Evolutionary conservation across 495 filamentous ascomycete genomes (phyloP), one percentile per base, ranked within the genome.

Genomic region (Neurospora africana): DNA sequence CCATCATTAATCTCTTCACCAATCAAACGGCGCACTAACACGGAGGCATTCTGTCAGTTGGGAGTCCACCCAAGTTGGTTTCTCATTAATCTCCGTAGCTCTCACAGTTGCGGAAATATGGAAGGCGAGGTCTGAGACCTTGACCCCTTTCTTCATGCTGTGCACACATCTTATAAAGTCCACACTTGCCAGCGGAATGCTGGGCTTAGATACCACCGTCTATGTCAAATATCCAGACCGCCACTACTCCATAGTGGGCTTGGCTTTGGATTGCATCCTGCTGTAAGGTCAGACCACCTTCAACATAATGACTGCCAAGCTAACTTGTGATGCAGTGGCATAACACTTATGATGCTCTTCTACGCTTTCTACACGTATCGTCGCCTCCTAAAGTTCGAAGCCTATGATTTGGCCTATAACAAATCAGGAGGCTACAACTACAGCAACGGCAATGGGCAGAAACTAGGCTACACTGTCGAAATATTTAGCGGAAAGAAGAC

Each of bases 71-170:
- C 85, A 85, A 53, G 77, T 86, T 35, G 77, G 71, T 67, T 82
- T 85, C 68, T 83, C 82, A 23, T 75, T 80, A 30, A 58, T 84
- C 27, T 81, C 83, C 2, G 79, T 83, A 27, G 37, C 83, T 72
- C 76, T 84, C 72, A 83, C 75, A 37, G 78, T 83, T 39, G 53
- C 84, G 40, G 79, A 84, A 61, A 77, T 85, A 35, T 80, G 82
- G 19, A 79, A 74, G 73, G 77, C 78, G 68, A 80, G 80, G 65
- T 79, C 83, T 47, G 83, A 85, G 71, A 77, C 79, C 19, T 73
- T 86, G 61, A 85, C 84, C 5, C 83, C 83, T 23, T 80, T 85
- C 67, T 77, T 81, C 30, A 79, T 84, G 74, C 77, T 86, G 23
- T 81, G 80, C 74, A 82, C 77, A 23, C 80, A 83, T 67, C 75